Evolutionary conservation across 164 flowering plant genomes (phyloP).

Genomic region (Umbellularia californica): DNA sequence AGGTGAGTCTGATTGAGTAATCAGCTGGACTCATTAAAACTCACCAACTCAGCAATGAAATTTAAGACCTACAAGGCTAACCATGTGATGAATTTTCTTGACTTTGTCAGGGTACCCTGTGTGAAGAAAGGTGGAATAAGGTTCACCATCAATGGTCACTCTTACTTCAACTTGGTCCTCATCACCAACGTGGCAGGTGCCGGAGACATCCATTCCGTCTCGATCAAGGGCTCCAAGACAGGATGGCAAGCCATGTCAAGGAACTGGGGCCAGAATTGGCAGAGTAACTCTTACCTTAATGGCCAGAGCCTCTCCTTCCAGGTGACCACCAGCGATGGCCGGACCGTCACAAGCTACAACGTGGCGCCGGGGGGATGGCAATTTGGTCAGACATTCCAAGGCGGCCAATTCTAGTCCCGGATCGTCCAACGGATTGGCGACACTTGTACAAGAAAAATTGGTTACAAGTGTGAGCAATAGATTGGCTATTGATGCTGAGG

Average conservation of each 20-base stretch:
- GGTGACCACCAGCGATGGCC: conserved; percentile 46
- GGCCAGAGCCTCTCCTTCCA: conserved; percentile 49
- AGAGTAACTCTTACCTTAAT: conserved; percentile 33
- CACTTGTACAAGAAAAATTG: neutral
- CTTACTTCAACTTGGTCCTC: conserved; percentile 46
- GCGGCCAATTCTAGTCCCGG: conserved; percentile 29
- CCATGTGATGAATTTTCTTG: neutral
- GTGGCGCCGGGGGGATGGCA: conserved; percentile 40
- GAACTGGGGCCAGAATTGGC: conserved; percentile 61
- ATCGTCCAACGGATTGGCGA: neutral
- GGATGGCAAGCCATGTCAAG: conserved; percentile 48
- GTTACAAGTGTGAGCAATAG: neutral
- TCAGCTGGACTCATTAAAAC: neutral
- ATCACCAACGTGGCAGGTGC: conserved; percentile 47
- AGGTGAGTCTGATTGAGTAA: neutral
- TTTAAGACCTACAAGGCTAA: neutral
- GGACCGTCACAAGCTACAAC: conserved; percentile 28
- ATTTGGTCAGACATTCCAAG: conserved; percentile 44
- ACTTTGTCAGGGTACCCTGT: conserved; percentile 38
- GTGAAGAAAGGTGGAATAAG: conserved; percentile 46
- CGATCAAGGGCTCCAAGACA: conserved; percentile 36
- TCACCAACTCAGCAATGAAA: neutral
- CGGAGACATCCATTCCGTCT: conserved; percentile 37
- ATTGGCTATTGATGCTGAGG: conserved; percentile 39
- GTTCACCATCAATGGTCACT: conserved; percentile 47